Evolutionary conservation across 257 asterid species (phyloP).

Genomic region (Solanum virginianum): DNA sequence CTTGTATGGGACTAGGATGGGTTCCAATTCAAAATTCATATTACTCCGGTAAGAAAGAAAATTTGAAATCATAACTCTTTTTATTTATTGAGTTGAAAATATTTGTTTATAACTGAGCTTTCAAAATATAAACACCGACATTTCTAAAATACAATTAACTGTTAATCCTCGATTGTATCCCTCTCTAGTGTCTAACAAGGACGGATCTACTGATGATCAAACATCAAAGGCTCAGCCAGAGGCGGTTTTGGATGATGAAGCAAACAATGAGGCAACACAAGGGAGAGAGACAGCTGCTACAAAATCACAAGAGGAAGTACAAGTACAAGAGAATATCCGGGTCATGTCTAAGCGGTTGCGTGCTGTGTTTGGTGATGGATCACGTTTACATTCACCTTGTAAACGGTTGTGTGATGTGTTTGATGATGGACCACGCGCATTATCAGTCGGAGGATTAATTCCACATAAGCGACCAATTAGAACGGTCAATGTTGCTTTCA

Average conservation of each 20-base stretch:
- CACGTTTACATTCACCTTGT: neutral
- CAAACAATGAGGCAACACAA: neutral
- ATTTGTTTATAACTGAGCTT: neutral
- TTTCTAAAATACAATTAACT: neutral
- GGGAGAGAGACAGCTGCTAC: neutral
- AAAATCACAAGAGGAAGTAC: neutral
- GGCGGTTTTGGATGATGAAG: neutral
- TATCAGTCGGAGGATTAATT: too few relatives aligned
- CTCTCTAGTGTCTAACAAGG: neutral
- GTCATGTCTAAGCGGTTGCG: neutral
- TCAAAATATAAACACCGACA: too few relatives aligned
- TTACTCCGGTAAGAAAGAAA: too few relatives aligned
- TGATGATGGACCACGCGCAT: neutral
- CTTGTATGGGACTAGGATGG: too few relatives aligned
- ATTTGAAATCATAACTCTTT: neutral
- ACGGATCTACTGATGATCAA: neutral
- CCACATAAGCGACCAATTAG: neutral
- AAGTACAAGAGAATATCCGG: neutral
- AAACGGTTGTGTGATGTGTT: neutral
- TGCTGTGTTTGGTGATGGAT: too few relatives aligned
- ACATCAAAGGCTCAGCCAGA: neutral
- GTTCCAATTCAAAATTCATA: too few relatives aligned
- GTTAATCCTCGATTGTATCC: neutral
- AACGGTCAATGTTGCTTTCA: neutral
- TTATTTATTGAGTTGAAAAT: too few relatives aligned